phyloP scores from a whole-genome alignment of 257 asterid genomes.

The Paraleonurus japonicus region DNA sequence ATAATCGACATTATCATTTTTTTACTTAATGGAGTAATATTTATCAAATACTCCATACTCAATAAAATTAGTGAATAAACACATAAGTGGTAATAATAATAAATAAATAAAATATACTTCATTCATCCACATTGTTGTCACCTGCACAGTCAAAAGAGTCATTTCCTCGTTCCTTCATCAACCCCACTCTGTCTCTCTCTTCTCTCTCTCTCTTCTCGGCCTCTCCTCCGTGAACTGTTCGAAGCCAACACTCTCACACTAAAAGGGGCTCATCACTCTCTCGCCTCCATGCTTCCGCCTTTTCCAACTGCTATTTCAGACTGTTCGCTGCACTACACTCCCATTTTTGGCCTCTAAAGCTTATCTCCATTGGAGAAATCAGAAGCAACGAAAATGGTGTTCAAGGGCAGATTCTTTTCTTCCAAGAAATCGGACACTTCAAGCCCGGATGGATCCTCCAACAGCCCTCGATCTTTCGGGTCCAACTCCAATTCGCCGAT shows the following conservation, averaged over 20 bases:
- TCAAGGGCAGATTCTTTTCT: conserved; percentile 85
- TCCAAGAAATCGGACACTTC: conserved; percentile 84
- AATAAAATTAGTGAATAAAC: too few relatives aligned
- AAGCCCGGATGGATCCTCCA: conserved; percentile 92
- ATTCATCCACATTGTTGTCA: background rate
- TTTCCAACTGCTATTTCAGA: conserved; percentile 2
- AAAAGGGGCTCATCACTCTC: conserved; percentile 20
- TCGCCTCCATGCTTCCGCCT: conserved; percentile 31
- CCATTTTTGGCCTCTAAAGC: conserved; percentile 1
- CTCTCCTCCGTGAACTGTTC: conserved; percentile 24
- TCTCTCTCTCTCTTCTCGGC: conserved; percentile 10
- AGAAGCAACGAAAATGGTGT: conserved; percentile 54
- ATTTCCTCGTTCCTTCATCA: conserved; percentile 26
- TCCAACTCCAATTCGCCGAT: conserved; percentile 87
- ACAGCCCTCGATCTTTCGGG: conserved; percentile 80
- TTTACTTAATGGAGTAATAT: too few relatives aligned
- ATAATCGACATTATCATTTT: too few relatives aligned
- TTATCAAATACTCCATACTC: too few relatives aligned
- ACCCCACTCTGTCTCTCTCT: conserved; percentile 1
- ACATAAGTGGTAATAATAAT: too few relatives aligned
- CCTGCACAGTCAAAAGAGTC: conserved; percentile 22
- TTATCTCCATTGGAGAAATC: conserved; percentile 6
- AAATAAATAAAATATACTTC: too few relatives aligned
- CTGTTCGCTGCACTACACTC: background rate
- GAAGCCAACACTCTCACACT: conserved; percentile 26